Evolutionary conservation across 495 filamentous ascomycete species (phyloP).

Genomic region (Aspergillus baeticus): DNA sequence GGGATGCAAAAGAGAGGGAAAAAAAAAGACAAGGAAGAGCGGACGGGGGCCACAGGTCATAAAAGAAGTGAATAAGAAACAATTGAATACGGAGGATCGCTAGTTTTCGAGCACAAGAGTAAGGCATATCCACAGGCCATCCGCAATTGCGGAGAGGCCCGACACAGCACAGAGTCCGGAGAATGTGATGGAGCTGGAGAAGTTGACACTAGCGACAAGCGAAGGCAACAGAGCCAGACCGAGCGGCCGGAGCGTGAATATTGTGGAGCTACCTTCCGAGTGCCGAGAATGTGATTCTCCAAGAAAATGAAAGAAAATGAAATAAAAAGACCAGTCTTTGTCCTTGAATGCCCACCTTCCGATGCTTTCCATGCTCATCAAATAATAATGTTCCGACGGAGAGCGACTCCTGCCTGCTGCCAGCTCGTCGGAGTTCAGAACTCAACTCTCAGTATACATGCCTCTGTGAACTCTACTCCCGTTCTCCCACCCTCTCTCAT

Average conservation of each 20-base stretch:
- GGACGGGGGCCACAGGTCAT: not conserved
- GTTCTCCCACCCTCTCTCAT: not conserved
- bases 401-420: too few relatives aligned
- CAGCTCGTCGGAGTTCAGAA: too few relatives aligned
- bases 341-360: not conserved
- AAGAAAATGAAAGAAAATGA: too few relatives aligned
- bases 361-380: not conserved
- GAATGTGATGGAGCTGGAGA: not conserved
- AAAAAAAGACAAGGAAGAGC: not conserved
- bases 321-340: not conserved
- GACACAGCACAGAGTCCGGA: conserved; percentile 20
- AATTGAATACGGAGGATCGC: not conserved
- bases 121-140: conserved; percentile 13
- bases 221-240: conserved; percentile 5
- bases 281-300: conserved; percentile 24
- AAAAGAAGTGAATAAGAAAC: conserved; percentile 5
- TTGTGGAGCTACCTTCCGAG: conserved; percentile 24
- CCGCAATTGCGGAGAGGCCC: conserved; percentile 25
- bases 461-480: too few relatives aligned
- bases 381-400: not conserved
- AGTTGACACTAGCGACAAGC: not conserved
- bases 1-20: not conserved
- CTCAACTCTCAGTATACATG: too few relatives aligned
- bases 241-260: conserved; percentile 19
- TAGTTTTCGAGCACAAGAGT: not conserved